Conservation (phyloP, 257 asterid genomes). For the Solanum megistacrolobum region DNA sequence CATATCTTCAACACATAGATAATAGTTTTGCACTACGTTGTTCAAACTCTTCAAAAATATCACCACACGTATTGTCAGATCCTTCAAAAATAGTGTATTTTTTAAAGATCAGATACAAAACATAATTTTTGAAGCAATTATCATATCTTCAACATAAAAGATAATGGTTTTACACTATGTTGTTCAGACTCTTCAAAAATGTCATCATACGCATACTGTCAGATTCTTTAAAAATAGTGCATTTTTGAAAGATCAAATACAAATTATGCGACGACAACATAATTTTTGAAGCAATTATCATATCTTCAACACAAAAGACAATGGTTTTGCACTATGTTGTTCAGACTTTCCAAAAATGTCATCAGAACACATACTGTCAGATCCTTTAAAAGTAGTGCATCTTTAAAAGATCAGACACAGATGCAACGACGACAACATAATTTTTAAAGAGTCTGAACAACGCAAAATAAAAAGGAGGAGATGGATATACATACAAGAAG, state of each 20-base stretch:
- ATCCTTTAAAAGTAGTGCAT: too few species aligned
- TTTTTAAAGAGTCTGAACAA: not conserved
- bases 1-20: not conserved
- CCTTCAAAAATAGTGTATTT: too few species aligned
- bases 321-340: not conserved
- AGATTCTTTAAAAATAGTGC: too few species aligned
- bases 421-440: rapidly evolving
- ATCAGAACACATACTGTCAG: not conserved
- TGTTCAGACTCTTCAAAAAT: too few species aligned
- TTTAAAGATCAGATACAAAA: too few species aligned
- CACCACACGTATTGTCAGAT: not conserved
- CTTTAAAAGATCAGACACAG: not conserved
- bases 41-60: too few species aligned
- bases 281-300: not conserved
- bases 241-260: not conserved
- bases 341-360: too few species aligned
- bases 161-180: not conserved
- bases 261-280: too few species aligned
- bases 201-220: too few species aligned
- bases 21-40: not conserved
- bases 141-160: not conserved
- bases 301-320: not conserved
- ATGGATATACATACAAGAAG: not conserved
- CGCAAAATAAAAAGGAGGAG: not conserved
- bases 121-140: not conserved